A percentile compares a stretch with the other conserved stretches of the same genome.
Evolutionary conservation across 2,329 filamentous ascomycete genomes (phyloP).

Genomic region (Helminthosporium solani): DNA sequence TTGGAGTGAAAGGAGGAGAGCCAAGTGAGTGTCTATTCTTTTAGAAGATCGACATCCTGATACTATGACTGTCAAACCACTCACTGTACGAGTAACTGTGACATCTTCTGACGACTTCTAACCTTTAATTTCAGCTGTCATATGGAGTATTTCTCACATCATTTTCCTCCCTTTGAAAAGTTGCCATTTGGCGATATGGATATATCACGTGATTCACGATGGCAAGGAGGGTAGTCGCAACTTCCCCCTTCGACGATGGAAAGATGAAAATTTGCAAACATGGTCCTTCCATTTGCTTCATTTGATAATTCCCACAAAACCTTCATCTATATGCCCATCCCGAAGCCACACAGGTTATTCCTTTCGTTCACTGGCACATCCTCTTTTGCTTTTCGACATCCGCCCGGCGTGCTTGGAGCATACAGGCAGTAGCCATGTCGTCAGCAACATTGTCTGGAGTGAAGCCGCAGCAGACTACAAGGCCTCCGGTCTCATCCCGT

Average conservation of each 20-base stretch:
- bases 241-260: conserved; percentile 5
- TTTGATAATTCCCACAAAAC: not conserved
- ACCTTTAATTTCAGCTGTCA: too few species aligned
- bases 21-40: too few species aligned
- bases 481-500: conserved; percentile 15
- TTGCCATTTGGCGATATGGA: too few species aligned
- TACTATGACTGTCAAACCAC: too few species aligned
- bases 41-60: too few species aligned
- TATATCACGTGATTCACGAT: not conserved
- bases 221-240: not conserved
- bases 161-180: too few species aligned
- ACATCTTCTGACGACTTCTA: too few species aligned
- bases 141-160: too few species aligned
- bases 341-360: not conserved
- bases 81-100: too few species aligned
- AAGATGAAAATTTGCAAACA: conserved; percentile 17
- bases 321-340: not conserved
- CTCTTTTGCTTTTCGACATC: not conserved
- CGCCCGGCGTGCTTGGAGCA: not conserved
- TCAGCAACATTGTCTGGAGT: conserved; percentile 7
- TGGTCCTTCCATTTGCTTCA: conserved; percentile 5
- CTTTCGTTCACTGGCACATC: not conserved
- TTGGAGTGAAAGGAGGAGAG: too few species aligned
- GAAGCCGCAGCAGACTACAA: conserved; percentile 7
- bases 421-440: conserved; percentile 13